Percentiles rank a stretch among this genome's conserved stretches.
Evolutionary conservation across 164 flowering plant genomes (phyloP).

Genomic region (Vitis amurensis): DNA sequence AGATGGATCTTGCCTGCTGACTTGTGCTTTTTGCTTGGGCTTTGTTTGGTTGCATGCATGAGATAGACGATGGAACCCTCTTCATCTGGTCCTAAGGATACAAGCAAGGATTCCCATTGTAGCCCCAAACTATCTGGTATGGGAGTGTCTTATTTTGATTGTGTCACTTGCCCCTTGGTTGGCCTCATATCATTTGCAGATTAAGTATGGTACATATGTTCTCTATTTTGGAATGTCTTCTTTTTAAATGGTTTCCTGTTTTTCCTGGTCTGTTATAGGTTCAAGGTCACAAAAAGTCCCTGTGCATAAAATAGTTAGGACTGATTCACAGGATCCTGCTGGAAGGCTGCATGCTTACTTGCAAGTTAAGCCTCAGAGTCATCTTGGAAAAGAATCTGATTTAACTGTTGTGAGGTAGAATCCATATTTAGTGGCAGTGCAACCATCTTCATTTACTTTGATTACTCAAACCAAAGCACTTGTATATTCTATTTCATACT

Average conservation of each 20-base stretch:
- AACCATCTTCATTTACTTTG: not conserved
- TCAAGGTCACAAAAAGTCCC: constrained; percentile 71
- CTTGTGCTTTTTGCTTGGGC: not conserved
- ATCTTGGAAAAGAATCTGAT: constrained; percentile 37
- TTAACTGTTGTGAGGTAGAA: constrained; percentile 72
- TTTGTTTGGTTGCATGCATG: constrained; percentile 16
- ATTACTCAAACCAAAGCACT: not conserved
- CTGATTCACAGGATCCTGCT: constrained; percentile 81
- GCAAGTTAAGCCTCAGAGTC: constrained; percentile 44
- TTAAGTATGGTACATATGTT: not conserved
- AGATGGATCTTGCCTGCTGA: not conserved
- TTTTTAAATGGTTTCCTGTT: not conserved
- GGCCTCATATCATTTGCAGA: not conserved
- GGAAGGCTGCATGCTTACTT: constrained; percentile 94
- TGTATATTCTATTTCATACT: too few relatives aligned
- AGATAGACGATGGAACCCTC: constrained; percentile 48
- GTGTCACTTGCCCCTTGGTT: constrained; percentile 1
- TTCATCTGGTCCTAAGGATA: constrained; percentile 27
- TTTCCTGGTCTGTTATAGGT: constrained; percentile 20
- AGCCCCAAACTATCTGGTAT: constrained; percentile 53
- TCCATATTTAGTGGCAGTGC: not conserved
- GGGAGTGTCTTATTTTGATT: not conserved
- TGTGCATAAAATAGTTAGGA: constrained; percentile 83
- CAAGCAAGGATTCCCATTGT: constrained; percentile 29
- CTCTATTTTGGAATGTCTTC: not conserved